Evolutionary conservation across 192 early-diverging fungal species (phyloP), one percentile per base, ranked within the genome.

Genomic region (Lunasporangiospora selenospora): DNA sequence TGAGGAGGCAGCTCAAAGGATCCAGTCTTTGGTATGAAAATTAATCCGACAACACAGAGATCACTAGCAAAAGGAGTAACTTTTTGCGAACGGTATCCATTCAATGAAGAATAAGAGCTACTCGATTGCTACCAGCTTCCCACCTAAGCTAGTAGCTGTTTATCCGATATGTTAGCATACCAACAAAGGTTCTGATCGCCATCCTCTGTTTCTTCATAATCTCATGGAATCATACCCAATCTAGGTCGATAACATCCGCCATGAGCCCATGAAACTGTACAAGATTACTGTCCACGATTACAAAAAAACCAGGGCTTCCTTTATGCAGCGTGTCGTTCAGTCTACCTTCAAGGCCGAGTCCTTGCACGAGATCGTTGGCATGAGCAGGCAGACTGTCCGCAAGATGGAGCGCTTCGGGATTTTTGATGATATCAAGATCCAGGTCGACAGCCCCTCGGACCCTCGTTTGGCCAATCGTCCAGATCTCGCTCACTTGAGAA

Each of bases 401-500:
- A 79, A 81, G 37, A 73, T 93, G 43, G 42, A 67, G 13, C 80
- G 86, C 6, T 75, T 95, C 16, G 92, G 87, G 36, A 86, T 92
- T 31, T 93, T 93, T 77, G 78, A 89, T 11, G 57, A 83, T 37
- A 79, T 93, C 37, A 73, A 83, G 26, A 76, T 95, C 0, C 64
- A 79, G 3, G 61, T 95, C n/a, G 92, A 95, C 62, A 77, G 82
- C 27, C 63, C 83, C 7, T 62, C 49, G 19, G 70, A 78, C 4
- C 65, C 71, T 29, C 51, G 81, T 29, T 66, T 78, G 16, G 67
- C 55, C 9, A 57, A 81, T 24, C 69, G 69, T 23, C 58, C 65
- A 41, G 81, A 79, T 21, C 62, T 75, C 1, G 70, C 96, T 6
- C 89, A 97, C 75, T 86, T 97, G 23, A 77, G 87, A 6, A 75